A percentile compares a stretch with the other conserved stretches of the same genome.
phyloP scores from a whole-genome alignment of 306 rosid genomes.

The Gastrolobium bilobum region DNA sequence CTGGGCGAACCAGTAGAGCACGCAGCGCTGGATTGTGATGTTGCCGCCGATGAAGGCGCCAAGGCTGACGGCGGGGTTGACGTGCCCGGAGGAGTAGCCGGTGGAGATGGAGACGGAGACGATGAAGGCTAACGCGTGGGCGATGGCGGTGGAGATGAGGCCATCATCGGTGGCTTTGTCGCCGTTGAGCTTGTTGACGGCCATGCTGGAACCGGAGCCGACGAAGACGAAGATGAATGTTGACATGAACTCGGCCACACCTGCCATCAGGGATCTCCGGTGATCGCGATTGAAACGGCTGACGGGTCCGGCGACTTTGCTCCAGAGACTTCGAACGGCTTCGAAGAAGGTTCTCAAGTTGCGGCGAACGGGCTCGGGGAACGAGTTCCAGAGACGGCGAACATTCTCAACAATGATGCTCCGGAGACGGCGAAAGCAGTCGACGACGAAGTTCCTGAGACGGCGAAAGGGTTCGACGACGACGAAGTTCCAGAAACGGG shows the following conservation, averaged over 20 bases:
- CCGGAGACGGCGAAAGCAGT: too few species aligned
- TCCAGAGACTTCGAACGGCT: too few species aligned
- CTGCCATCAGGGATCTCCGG: slow-evolving; percentile 61
- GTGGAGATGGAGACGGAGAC: slow-evolving; percentile 78
- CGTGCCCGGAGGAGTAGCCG: slow-evolving; percentile 94
- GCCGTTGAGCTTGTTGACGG: slow-evolving; percentile 78
- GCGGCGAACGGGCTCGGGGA: too few species aligned
- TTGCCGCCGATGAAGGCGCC: slow-evolving; percentile 88
- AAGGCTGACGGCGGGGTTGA: slow-evolving; percentile 95
- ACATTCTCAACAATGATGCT: too few species aligned
- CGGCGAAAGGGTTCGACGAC: too few species aligned
- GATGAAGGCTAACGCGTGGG: slow-evolving; percentile 82
- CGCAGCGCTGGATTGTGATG: slow-evolving; percentile 77
- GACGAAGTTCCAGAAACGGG: too few species aligned
- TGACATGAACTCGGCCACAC: slow-evolving; percentile 85
- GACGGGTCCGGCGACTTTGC: too few species aligned
- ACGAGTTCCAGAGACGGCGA: too few species aligned
- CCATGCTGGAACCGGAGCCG: slow-evolving; percentile 86
- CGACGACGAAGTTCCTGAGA: too few species aligned
- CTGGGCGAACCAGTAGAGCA: slow-evolving; percentile 88
- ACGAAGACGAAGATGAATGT: slow-evolving; percentile 93
- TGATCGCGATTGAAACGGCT: too few species aligned
- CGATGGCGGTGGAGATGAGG: slow-evolving; percentile 74
- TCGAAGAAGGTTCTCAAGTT: too few species aligned
- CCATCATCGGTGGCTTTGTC: slow-evolving; percentile 67